Percentiles rank a stretch among this genome's conserved stretches.
Conservation (phyloP, 108 stramenopile genomes). For the Skeletonema marinoi region DNA sequence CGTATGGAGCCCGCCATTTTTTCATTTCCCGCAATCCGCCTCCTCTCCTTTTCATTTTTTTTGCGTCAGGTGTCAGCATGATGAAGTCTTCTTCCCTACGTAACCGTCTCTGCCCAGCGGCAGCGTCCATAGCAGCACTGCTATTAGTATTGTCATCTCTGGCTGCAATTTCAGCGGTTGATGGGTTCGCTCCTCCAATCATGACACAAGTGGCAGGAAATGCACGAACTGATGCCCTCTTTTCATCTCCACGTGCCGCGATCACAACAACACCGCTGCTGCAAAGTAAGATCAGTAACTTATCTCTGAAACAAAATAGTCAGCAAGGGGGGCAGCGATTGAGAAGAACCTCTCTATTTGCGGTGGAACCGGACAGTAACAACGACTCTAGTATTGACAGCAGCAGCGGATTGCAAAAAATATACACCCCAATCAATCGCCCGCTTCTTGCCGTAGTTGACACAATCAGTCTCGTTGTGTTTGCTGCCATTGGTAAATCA, state of each 20-base stretch:
- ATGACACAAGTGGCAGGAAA: background rate
- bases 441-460: slow-evolving; percentile 62
- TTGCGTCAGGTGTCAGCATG: background rate
- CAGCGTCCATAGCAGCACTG: background rate
- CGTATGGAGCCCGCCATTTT: no score
- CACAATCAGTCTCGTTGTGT: slow-evolving; percentile 39
- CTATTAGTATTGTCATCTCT: background rate
- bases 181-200: background rate
- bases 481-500: slow-evolving; percentile 70
- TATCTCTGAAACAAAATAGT: background rate
- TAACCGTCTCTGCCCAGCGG: background rate
- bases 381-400: background rate
- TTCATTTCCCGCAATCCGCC: no score
- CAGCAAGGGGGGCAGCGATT: background rate
- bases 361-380: background rate
- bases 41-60: no score
- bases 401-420: background rate
- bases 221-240: background rate
- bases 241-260: background rate
- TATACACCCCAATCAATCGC: slow-evolving; percentile 51
- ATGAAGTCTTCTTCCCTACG: background rate
- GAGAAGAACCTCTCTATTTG: background rate
- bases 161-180: background rate
- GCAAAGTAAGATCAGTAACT: background rate
- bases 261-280: background rate